Percentiles rank a stretch among this genome's conserved stretches.
phyloP scores from a whole-genome alignment of 2,329 filamentous ascomycete genomes.

The Dryadomyces quercus-mongolicae region DNA sequence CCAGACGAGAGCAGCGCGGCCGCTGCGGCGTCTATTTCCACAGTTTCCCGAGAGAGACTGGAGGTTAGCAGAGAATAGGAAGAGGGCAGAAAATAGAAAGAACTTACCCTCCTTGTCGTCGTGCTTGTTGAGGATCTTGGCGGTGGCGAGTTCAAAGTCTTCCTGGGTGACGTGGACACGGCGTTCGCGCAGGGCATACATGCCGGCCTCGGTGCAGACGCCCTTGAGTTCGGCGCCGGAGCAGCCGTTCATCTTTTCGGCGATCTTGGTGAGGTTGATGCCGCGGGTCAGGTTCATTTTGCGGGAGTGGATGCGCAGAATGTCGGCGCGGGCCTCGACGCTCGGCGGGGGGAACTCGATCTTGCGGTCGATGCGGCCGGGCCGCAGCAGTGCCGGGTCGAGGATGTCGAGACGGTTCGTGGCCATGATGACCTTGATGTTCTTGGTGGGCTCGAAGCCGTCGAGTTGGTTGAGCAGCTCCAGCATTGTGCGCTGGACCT shows the following conservation, averaged over 20 bases:
- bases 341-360: constrained; percentile 98
- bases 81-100: neutral
- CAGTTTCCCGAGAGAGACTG: constrained; percentile 61
- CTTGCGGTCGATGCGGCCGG: constrained; percentile 96
- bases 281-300: constrained; percentile 98
- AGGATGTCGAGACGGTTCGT: constrained; percentile 97
- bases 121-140: constrained; percentile 99
- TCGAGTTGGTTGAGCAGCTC: constrained; percentile 97
- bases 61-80: constrained; percentile 3
- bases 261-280: constrained; percentile 96
- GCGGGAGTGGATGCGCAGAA: constrained; percentile 90
- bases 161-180: constrained; percentile 98
- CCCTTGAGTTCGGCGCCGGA: constrained; percentile 96
- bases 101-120: constrained; percentile 74
- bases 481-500: constrained; percentile 97
- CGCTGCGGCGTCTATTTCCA: constrained; percentile 26
- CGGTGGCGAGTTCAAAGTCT: constrained; percentile 95
- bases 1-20: too few relatives aligned
- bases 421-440: constrained; percentile 99
- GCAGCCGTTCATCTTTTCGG: constrained; percentile 99
- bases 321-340: constrained; percentile 92
- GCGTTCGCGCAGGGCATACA: constrained; percentile 92
- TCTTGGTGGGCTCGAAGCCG: constrained; percentile 97
- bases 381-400: constrained; percentile 84
- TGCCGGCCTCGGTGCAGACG: constrained; percentile 95